These are phyloP conservation scores for Didymella sp. DNA, from an alignment of 2,329 filamentous ascomycete genomes.

Conservation along the genomic window DNA sequence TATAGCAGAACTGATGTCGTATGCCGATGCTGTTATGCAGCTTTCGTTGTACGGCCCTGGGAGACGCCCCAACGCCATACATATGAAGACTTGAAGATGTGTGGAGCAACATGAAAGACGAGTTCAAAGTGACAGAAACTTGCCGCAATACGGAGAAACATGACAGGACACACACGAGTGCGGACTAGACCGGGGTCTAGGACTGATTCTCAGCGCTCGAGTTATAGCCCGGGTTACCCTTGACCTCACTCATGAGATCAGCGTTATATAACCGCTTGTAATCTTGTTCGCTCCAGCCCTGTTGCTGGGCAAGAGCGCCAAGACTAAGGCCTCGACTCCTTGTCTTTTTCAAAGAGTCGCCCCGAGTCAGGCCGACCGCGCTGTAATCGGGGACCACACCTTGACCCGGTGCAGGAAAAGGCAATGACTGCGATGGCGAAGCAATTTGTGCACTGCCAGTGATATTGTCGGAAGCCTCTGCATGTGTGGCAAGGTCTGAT, in stretches of 20 bases:
- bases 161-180: not conserved
- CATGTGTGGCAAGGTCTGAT: constrained; percentile 32
- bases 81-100: not conserved
- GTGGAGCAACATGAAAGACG: not conserved
- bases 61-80: constrained; percentile 8
- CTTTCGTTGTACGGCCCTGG: not conserved
- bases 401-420: constrained; percentile 40
- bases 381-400: constrained; percentile 46
- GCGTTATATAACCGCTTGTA: constrained; percentile 42
- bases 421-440: constrained; percentile 25
- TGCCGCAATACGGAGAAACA: not conserved
- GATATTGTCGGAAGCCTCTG: constrained; percentile 19
- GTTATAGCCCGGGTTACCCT: constrained; percentile 37
- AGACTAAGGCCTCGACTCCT: constrained; percentile 41
- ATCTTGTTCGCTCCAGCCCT: constrained; percentile 48
- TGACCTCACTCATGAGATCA: constrained; percentile 32
- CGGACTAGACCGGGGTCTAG: too few species aligned
- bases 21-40: not conserved
- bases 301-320: constrained; percentile 37
- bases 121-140: not conserved
- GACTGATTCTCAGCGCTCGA: constrained; percentile 22
- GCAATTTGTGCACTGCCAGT: constrained; percentile 20
- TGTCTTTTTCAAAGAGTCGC: constrained; percentile 40
- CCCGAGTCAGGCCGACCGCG: constrained; percentile 29
- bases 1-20: not conserved